Conservation (phyloP, 495 filamentous ascomycete species). For the Terfezia boudieri region DNA sequence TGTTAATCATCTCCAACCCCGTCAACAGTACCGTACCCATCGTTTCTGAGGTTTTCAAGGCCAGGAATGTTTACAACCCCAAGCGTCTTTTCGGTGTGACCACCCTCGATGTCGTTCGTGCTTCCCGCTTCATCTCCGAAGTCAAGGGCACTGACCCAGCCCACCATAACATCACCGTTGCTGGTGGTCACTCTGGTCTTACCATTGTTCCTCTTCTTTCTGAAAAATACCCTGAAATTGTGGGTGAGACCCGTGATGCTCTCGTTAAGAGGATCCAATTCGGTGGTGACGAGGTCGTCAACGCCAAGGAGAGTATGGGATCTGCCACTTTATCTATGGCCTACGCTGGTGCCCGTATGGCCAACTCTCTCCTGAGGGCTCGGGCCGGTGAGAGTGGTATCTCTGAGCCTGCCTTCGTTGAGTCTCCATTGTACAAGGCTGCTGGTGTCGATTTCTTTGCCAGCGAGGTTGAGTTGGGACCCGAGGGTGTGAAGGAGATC, state of each 20-base stretch:
- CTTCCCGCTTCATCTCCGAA: slow-evolving; percentile 88
- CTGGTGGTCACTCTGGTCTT: slow-evolving; percentile 91
- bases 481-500: slow-evolving; percentile 88
- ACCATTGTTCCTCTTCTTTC: slow-evolving; percentile 96
- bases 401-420: slow-evolving; percentile 88
- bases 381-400: slow-evolving; percentile 86
- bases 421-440: slow-evolving; percentile 93
- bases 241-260: slow-evolving; percentile 45
- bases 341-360: slow-evolving; percentile 93
- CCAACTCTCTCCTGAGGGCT: slow-evolving; percentile 81
- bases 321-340: slow-evolving; percentile 98
- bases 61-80: slow-evolving; percentile 84
- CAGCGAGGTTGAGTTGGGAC: slow-evolving; percentile 80
- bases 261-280: slow-evolving; percentile 95
- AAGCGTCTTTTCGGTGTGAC: slow-evolving; percentile 98
- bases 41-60: slow-evolving; percentile 88
- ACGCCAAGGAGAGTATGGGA: slow-evolving; percentile 95
- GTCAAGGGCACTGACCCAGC: slow-evolving; percentile 73
- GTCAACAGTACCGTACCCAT: slow-evolving; percentile 99
- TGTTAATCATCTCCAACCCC: slow-evolving; percentile 95
- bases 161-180: slow-evolving; percentile 79
- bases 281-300: slow-evolving; percentile 97
- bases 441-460: slow-evolving; percentile 91
- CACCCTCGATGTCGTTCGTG: slow-evolving; percentile 95
- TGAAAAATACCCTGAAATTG: slow-evolving; percentile 72